These are phyloP conservation scores for Xylaria castorea DNA, from an alignment of 495 filamentous ascomycete genomes.

Conservation along the genomic window DNA sequence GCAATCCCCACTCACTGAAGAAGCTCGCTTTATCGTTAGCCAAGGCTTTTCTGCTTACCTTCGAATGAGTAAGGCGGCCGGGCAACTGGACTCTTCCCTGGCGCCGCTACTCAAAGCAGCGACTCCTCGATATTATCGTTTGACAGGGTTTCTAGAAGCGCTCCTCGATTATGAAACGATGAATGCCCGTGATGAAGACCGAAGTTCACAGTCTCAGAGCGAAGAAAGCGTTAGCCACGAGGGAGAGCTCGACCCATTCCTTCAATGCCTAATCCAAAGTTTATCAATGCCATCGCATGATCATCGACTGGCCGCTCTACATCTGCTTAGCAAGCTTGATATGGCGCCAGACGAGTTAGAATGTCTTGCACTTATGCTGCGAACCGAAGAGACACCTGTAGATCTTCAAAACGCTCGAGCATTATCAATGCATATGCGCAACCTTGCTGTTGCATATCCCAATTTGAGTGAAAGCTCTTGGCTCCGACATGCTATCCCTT, in stretches of 20 bases:
- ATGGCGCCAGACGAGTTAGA: slow-evolving; percentile 46
- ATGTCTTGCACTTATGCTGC: slow-evolving; percentile 61
- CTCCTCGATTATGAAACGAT: slow-evolving; percentile 63
- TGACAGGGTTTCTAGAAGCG: slow-evolving; percentile 71
- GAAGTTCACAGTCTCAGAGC: slow-evolving; percentile 36
- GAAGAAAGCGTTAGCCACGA: slow-evolving; percentile 48
- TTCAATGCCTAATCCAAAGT: slow-evolving; percentile 69
- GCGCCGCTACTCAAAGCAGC: slow-evolving; percentile 65
- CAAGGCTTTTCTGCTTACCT: slow-evolving; percentile 63
- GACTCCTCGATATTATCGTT: slow-evolving; percentile 65
- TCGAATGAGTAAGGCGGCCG: slow-evolving; percentile 55
- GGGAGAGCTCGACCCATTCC: slow-evolving; percentile 60
- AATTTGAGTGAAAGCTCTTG: slow-evolving; percentile 62
- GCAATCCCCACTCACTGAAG: slow-evolving; percentile 59
- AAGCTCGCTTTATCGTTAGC: slow-evolving; percentile 63
- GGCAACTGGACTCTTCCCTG: slow-evolving; percentile 59
- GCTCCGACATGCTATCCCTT: slow-evolving; percentile 74
- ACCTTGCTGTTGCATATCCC: slow-evolving; percentile 68
- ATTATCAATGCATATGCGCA: slow-evolving; percentile 83
- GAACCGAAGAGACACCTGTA: slow-evolving; percentile 79
- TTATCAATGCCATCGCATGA: slow-evolving; percentile 74
- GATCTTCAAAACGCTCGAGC: slow-evolving; percentile 75
- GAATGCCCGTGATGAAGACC: slow-evolving; percentile 48
- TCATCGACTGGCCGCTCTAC: slow-evolving; percentile 72
- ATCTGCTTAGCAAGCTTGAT: slow-evolving; percentile 64